Conservation (phyloP, 768 basidiomycete species). For the Pleurotus cornucopiae region DNA sequence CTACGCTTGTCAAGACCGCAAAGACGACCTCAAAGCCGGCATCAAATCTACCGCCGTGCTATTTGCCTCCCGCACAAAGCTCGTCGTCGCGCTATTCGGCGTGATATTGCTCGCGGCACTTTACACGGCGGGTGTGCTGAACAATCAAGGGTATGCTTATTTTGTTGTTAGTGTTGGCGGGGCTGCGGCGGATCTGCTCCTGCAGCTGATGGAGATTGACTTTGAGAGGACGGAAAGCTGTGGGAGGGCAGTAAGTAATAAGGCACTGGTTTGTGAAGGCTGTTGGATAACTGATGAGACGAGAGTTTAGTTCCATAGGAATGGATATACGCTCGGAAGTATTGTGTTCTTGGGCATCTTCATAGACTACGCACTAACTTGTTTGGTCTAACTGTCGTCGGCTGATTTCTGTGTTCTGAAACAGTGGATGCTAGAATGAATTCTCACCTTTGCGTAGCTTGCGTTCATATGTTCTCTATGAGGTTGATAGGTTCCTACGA, state of each 20-base stretch:
- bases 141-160: slow-evolving; percentile 17
- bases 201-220: slow-evolving; percentile 15
- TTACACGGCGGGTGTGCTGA: slow-evolving; percentile 20
- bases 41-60: slow-evolving; percentile 62
- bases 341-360: slow-evolving; percentile 15
- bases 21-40: slow-evolving; percentile 52
- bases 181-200: slow-evolving; percentile 12
- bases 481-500: too few species aligned
- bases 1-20: slow-evolving; percentile 57
- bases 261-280: not conserved
- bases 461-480: too few species aligned
- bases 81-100: slow-evolving; percentile 39
- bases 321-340: slow-evolving; percentile 15
- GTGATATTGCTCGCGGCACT: slow-evolving; percentile 19
- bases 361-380: slow-evolving; percentile 9
- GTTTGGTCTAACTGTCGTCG: not conserved
- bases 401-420: too few species aligned
- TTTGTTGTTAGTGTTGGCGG: slow-evolving; percentile 15
- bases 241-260: not conserved
- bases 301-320: not conserved
- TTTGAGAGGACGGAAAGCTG: slow-evolving; percentile 5
- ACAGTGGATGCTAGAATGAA: too few species aligned
- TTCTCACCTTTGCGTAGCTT: too few species aligned
- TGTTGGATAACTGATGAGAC: too few species aligned
- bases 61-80: slow-evolving; percentile 42